Percentiles rank a stretch among this genome's conserved stretches.
These are phyloP conservation scores for Purpureocillium takamizusanense DNA, from an alignment of 2,329 filamentous ascomycete species.

Conservation along the genomic window DNA sequence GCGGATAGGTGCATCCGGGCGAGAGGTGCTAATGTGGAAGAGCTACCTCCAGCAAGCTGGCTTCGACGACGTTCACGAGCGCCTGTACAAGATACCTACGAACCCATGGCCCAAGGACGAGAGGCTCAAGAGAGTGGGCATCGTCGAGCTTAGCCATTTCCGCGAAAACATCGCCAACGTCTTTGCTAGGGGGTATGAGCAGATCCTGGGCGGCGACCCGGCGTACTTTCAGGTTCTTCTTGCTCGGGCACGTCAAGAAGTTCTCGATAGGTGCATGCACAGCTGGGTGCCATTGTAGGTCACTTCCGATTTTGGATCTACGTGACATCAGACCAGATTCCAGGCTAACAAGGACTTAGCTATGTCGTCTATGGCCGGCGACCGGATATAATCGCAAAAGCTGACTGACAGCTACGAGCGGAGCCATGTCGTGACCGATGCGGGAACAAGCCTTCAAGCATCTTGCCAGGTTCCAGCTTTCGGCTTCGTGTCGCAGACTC, in stretches of 20 bases:
- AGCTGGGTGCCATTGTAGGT: constrained; percentile 15
- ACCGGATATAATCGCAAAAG: too few species aligned
- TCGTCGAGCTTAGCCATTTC: constrained; percentile 13
- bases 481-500: too few species aligned
- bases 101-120: constrained; percentile 20
- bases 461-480: too few species aligned
- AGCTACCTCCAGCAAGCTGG: constrained; percentile 17
- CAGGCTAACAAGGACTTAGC: background rate
- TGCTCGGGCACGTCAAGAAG: constrained; percentile 11
- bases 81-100: constrained; percentile 17
- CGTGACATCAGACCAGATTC: too few species aligned
- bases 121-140: constrained; percentile 19
- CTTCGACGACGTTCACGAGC: constrained; percentile 20
- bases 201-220: constrained; percentile 13
- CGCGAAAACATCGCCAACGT: constrained; percentile 12
- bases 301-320: too few species aligned
- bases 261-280: constrained; percentile 12
- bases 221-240: constrained; percentile 12
- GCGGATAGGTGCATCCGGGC: constrained; percentile 10
- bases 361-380: constrained; percentile 1
- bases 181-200: constrained; percentile 13
- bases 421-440: too few species aligned
- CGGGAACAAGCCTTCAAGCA: too few species aligned
- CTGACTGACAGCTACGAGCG: too few species aligned
- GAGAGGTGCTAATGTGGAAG: constrained; percentile 13